Evolutionary conservation across 345 rosid species (phyloP).

Genomic region (Atalantia buxifolia): DNA sequence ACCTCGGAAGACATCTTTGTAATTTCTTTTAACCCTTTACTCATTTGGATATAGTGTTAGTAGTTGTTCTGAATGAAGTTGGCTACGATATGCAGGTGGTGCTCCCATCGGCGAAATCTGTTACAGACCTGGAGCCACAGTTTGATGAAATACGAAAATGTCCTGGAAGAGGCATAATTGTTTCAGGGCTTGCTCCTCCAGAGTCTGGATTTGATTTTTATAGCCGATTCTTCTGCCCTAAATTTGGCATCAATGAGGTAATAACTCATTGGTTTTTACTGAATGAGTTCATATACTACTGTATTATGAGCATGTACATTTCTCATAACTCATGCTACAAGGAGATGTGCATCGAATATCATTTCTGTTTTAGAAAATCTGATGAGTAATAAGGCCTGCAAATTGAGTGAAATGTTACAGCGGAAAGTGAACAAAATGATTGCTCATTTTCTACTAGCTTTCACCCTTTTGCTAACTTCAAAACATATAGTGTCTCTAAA

Average conservation of each 20-base stretch:
- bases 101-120: conserved; percentile 60
- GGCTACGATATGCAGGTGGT: conserved; percentile 40
- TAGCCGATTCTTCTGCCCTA: conserved; percentile 71
- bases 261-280: neutral
- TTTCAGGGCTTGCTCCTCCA: conserved; percentile 48
- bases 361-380: too few species aligned
- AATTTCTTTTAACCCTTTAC: too few species aligned
- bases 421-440: neutral
- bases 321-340: neutral
- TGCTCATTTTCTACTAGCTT: neutral
- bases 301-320: neutral
- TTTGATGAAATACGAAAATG: conserved; percentile 47
- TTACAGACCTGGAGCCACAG: conserved; percentile 46
- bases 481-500: too few species aligned
- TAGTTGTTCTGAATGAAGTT: neutral
- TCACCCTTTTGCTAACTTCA: too few species aligned
- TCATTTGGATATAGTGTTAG: too few species aligned
- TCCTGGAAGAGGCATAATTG: conserved; percentile 56
- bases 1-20: too few species aligned
- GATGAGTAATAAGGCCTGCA: neutral
- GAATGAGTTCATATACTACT: neutral
- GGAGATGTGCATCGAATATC: neutral
- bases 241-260: conserved; percentile 67
- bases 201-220: conserved; percentile 61
- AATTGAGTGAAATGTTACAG: neutral